A percentile compares a stretch with the other conserved stretches of the same genome.
These are phyloP conservation scores for Tirmania nivea DNA, from an alignment of 495 filamentous ascomycete species.

Conservation along the genomic window DNA sequence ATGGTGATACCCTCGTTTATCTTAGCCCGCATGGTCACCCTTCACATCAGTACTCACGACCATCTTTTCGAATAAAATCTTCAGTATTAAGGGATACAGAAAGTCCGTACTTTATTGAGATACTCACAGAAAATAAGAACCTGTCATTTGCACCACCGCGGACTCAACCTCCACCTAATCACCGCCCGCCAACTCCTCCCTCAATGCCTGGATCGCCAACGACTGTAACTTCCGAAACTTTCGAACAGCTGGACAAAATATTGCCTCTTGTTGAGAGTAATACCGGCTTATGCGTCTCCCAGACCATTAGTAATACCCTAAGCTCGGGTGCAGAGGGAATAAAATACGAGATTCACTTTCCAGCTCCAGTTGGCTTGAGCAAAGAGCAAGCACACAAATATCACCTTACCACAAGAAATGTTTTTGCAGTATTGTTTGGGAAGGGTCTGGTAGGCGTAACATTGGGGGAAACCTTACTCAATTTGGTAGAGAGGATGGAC, in stretches of 20 bases:
- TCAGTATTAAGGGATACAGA: conserved; percentile 33
- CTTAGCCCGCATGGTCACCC: conserved; percentile 25
- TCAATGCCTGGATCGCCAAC: conserved; percentile 20
- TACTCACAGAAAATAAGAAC: conserved; percentile 25
- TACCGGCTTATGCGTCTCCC: conserved; percentile 23
- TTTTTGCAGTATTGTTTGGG: conserved; percentile 37
- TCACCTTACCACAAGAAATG: conserved; percentile 39
- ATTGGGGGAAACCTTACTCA: conserved; percentile 33
- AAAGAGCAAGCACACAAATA: conserved; percentile 29
- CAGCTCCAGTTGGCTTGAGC: conserved; percentile 25
- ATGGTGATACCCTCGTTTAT: conserved; percentile 29
- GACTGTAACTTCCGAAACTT: conserved; percentile 22
- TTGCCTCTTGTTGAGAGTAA: conserved; percentile 11
- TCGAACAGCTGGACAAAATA: conserved; percentile 19
- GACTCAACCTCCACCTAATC: conserved; percentile 20
- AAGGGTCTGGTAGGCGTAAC: conserved; percentile 37
- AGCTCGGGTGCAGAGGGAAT: conserved; percentile 28
- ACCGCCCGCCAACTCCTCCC: conserved; percentile 18
- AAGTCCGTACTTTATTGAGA: conserved; percentile 29
- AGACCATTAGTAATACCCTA: conserved; percentile 21
- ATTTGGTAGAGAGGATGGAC: conserved; percentile 33
- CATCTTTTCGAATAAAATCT: conserved; percentile 33
- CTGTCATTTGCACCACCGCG: conserved; percentile 21
- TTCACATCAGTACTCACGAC: conserved; percentile 18
- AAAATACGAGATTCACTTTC: conserved; percentile 38